Base-by-base conservation (phyloP, 1,284 basidiomycete genomes). In the Ceratobasidium sp. region DNA sequence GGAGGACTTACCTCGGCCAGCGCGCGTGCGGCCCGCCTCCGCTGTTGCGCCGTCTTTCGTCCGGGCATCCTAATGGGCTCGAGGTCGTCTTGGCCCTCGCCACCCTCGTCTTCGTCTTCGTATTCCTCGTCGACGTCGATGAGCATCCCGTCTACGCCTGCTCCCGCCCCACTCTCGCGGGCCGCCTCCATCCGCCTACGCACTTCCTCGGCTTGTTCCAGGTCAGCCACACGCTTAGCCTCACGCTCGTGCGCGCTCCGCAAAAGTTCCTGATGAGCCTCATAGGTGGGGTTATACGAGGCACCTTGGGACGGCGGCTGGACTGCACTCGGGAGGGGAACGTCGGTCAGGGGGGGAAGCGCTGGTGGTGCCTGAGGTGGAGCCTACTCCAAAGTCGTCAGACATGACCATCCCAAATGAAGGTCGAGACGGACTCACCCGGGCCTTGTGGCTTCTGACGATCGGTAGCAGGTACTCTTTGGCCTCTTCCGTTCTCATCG, bases 201-300 rank as follows among this genome's bases (percentile, higher is more conserved):
- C 1, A 72, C 57, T 62, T 72, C 44, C 45, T 72, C 69, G n/a
- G 69, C 57, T 27, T 87, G 86, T 75, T 89, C 89, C 14, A 87
- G 86, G 56, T 89, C 86, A 45, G 84, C 85, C 27, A 91, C 81
- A 51, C 87, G 86, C 60, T 85, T 86, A 76, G 87, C 87, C 81
- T 95, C 96, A 36, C 88, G 84, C 74, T 90, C 87, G 76, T 91
- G 87, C 0, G 96, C 97, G 62, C 87, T 81, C 15, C 88, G 84
- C 19, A 99, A 83, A 1, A 98, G 88, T 57, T 89, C 89, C 74
- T 91, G 88, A 81, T 98, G 95, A 0, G 91, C 89, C 9, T 89
- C 87, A 17, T 88, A 89, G 0, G 91, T 89, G 0, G 97, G 97
- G 82, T 99, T 99, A 83, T 99, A 99, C n/a, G 95, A 97, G 6